Base-by-base conservation (phyloP, 2,329 filamentous ascomycete genomes). In the Fusarium nanum region DNA sequence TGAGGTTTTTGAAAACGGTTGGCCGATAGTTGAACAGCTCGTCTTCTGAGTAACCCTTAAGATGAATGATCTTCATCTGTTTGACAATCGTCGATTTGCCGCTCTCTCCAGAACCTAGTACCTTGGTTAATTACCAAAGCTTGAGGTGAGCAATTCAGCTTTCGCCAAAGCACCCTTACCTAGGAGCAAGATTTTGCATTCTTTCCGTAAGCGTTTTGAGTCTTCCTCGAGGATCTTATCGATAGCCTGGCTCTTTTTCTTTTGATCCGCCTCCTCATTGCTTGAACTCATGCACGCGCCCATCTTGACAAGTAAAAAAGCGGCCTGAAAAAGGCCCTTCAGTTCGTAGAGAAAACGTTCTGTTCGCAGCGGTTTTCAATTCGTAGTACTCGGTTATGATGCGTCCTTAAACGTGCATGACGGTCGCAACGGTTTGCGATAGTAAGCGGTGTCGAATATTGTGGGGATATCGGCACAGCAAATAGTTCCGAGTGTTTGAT, bases 41-140 rank as follows among this genome's bases (percentile, higher is more conserved):
- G 76, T 98, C 95, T 73, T 93, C 90, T 13, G 93, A 94, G 82
- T 99, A 99, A 66, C 96, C 96, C 83, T 98, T 97, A 76, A 98
- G 92, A 78, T 99, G 96, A 78, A 99, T 98, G 76, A 99, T 99
- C 83, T 98, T 99, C 96, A 99, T 99, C 86, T 99, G 96, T 83
- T 99, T 99, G 74, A 99, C 96, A 76, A 99, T 98, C 12, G 96
- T 99, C 62, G 96, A 98, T 83, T 99, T 99, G 74, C 96, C 96
- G 82, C 95, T 98, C 84, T 99, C 96, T 72, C 96, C 96, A 72
- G 96, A 98, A 72, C 96, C 96, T 98, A 79, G 72, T 32, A 59
- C 34, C 13, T 42, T n/a, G 22, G 67, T 76, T 50, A 76, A 74
- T 61, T 30, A 65, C 37, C 20, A 41, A 41, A 25, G 25, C 47